Evolutionary conservation across 495 filamentous ascomycete species (phyloP).

Genomic region (Pyrenopolyporus hunteri): DNA sequence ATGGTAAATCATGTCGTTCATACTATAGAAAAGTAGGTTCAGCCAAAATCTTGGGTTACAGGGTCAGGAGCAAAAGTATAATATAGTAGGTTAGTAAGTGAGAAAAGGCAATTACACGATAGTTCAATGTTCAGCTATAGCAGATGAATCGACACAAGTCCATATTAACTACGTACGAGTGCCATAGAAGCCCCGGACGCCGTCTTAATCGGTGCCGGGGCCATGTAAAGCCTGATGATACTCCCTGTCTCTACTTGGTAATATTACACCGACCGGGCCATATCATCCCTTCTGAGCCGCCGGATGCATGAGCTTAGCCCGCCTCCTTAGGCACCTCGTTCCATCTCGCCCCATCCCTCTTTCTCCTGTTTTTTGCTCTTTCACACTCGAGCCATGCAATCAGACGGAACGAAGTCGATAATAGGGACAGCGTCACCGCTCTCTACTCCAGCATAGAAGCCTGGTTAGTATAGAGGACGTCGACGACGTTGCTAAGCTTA

Average conservation of each 20-base stretch:
- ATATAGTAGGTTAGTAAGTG: too few relatives aligned
- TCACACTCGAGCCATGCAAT: background rate
- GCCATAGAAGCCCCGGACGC: conserved; percentile 2
- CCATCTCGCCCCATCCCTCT: background rate
- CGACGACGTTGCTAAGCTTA: conserved; percentile 96
- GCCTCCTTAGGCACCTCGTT: background rate
- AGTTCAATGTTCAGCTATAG: too few relatives aligned
- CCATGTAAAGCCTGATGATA: background rate
- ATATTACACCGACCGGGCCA: conserved; percentile 29
- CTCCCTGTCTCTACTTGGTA: conserved; percentile 21
- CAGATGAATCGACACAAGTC: background rate
- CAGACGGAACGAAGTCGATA: background rate
- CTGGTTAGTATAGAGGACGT: conserved; percentile 96
- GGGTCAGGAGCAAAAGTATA: too few relatives aligned
- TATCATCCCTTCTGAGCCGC: background rate
- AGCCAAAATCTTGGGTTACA: too few relatives aligned
- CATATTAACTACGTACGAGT: conserved; percentile 2
- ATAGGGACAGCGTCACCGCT: background rate
- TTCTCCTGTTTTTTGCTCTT: background rate
- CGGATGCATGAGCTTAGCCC: background rate
- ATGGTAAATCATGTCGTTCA: too few relatives aligned
- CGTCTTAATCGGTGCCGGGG: conserved; percentile 10
- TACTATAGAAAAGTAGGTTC: too few relatives aligned
- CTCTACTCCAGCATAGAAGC: conserved; percentile 88
- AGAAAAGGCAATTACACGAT: background rate